phyloP scores from a whole-genome alignment of 352 stramenopile species.

The Phytopythium delawarense region DNA sequence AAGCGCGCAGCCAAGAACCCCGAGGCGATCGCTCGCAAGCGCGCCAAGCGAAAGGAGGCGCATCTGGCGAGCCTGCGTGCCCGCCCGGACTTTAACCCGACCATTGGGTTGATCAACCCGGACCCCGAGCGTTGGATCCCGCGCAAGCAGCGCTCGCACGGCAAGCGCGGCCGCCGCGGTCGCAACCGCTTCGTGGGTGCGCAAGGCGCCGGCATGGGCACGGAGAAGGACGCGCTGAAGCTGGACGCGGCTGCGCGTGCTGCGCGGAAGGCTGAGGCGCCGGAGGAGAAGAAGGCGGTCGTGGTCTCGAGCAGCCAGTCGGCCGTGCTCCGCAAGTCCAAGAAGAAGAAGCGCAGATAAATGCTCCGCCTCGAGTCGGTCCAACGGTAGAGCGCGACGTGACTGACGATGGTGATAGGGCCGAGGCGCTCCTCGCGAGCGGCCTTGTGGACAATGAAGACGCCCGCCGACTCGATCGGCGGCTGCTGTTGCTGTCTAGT shows the following conservation, averaged over 20 bases:
- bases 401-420: background rate
- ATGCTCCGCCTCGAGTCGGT: background rate
- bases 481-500: slow-evolving; percentile 2
- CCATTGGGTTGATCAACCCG: slow-evolving; percentile 68
- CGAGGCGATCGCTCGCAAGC: slow-evolving; percentile 67
- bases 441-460: background rate
- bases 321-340: slow-evolving; percentile 73
- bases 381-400: background rate
- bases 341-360: slow-evolving; percentile 87
- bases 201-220: slow-evolving; percentile 73
- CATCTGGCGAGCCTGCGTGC: slow-evolving; percentile 55
- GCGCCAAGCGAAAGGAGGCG: slow-evolving; percentile 59
- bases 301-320: slow-evolving; percentile 48
- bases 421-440: background rate
- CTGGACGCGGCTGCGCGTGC: slow-evolving; percentile 75
- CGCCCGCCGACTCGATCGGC: background rate
- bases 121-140: slow-evolving; percentile 84
- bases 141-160: slow-evolving; percentile 80
- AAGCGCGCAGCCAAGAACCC: slow-evolving; percentile 73
- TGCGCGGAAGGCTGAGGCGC: slow-evolving; percentile 51
- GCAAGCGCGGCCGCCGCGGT: slow-evolving; percentile 67
- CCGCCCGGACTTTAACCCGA: slow-evolving; percentile 72
- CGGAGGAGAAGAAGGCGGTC: slow-evolving; percentile 51
- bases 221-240: slow-evolving; percentile 78
- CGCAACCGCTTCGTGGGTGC: slow-evolving; percentile 83